Evolutionary conservation across 2,329 filamentous ascomycete genomes (phyloP).

Genomic region (Phialophora macrospora): DNA sequence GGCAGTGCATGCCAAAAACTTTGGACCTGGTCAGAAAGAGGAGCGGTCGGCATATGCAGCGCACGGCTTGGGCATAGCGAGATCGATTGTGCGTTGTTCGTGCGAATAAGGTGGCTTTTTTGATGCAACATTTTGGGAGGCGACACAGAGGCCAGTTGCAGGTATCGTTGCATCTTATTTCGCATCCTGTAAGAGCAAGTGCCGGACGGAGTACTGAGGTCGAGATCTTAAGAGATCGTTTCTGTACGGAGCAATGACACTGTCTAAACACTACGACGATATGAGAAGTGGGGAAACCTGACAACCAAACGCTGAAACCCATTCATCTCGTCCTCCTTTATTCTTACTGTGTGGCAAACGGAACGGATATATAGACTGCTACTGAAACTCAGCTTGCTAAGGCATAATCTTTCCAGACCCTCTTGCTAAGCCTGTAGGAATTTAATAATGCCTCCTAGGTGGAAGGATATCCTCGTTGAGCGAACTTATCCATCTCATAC

Average conservation of each 20-base stretch:
- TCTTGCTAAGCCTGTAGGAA: too few relatives aligned
- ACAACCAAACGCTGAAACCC: neutral
- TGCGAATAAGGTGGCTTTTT: neutral
- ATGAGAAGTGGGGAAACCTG: neutral
- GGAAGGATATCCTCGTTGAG: too few relatives aligned
- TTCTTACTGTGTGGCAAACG: neutral
- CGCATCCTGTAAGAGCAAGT: neutral
- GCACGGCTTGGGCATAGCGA: slow-evolving; percentile 20
- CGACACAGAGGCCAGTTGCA: neutral
- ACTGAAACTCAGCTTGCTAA: too few relatives aligned
- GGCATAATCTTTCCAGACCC: too few relatives aligned
- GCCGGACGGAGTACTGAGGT: neutral
- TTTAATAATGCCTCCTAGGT: too few relatives aligned
- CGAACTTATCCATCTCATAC: too few relatives aligned
- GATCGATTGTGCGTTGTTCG: neutral
- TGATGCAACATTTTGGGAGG: slow-evolving; percentile 1
- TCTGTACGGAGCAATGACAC: neutral
- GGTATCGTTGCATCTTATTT: slow-evolving; percentile 6
- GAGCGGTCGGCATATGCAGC: slow-evolving; percentile 20
- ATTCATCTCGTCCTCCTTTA: neutral
- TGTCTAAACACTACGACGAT: neutral
- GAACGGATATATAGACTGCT: too few relatives aligned
- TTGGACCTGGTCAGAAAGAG: slow-evolving; percentile 26
- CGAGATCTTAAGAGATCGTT: neutral
- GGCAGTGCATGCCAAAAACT: slow-evolving; percentile 34